These are phyloP conservation scores for Komagataella ulmi DNA, from an alignment of 805 yeast genomes.

Conservation along the genomic window DNA sequence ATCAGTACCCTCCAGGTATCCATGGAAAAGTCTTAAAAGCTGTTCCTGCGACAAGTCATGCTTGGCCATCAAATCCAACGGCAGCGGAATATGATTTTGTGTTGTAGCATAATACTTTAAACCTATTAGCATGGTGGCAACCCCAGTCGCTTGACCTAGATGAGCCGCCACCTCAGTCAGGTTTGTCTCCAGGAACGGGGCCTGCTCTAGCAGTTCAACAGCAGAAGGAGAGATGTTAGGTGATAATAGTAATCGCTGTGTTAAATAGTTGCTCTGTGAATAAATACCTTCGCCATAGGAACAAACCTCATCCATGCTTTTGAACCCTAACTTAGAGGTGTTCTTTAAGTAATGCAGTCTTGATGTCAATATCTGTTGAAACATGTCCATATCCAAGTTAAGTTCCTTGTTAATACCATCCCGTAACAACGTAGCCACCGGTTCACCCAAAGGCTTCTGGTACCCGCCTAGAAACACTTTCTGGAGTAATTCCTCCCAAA, in stretches of 20 bases:
- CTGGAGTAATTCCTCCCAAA: conserved; percentile 56
- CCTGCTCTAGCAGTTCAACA: conserved; percentile 22
- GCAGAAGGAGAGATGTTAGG: conserved; percentile 42
- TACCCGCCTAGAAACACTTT: conserved; percentile 24
- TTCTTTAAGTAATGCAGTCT: conserved; percentile 38
- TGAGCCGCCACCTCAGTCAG: conserved; percentile 61
- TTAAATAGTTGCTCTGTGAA: conserved; percentile 59
- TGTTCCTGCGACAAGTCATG: conserved; percentile 51
- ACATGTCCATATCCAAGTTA: conserved; percentile 35
- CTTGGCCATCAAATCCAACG: conserved; percentile 43
- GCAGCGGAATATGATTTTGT: conserved; percentile 42
- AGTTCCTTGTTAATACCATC: conserved; percentile 36
- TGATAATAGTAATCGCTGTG: conserved; percentile 46
- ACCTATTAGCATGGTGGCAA: conserved; percentile 52
- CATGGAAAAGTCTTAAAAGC: conserved; percentile 32
- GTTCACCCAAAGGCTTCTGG: conserved; percentile 37
- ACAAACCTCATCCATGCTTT: conserved; percentile 42
- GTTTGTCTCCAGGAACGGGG: conserved; percentile 28
- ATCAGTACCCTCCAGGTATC: conserved; percentile 21
- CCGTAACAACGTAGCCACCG: conserved; percentile 46
- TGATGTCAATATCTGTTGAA: conserved; percentile 48
- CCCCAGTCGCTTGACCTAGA: conserved; percentile 69
- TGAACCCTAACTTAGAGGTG: conserved; percentile 26
- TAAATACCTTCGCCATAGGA: conserved; percentile 70
- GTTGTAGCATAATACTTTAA: conserved; percentile 39